These are phyloP conservation scores for Silybum marianum DNA, from an alignment of 129 eudicot species.

Conservation along the genomic window DNA sequence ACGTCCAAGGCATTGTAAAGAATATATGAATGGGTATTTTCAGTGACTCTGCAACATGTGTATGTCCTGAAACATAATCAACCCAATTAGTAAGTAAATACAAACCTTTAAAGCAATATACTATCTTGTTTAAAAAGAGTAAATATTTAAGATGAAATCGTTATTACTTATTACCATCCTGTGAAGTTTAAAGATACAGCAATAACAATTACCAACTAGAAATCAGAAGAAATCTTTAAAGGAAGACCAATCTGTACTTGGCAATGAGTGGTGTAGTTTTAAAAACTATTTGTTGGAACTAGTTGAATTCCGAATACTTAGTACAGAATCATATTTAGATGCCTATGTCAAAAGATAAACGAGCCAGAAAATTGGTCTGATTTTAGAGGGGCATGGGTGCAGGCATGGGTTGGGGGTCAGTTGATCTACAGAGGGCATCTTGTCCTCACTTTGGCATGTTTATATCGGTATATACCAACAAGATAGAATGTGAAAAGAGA, in stretches of 20 bases:
- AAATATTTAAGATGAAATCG: constrained; percentile 1
- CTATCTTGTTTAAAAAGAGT: neutral
- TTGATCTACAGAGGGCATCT: neutral
- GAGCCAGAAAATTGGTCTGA: neutral
- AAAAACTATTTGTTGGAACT: neutral
- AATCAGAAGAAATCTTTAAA: neutral
- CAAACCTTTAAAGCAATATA: neutral
- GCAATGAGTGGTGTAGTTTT: neutral
- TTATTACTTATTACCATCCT: neutral
- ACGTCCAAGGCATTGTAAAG: constrained; percentile 99
- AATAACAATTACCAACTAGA: neutral
- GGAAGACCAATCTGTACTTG: neutral
- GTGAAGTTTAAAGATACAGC: neutral
- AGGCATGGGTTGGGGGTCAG: neutral
- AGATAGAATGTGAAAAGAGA: neutral
- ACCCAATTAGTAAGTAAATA: constrained; percentile 7
- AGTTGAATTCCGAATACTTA: neutral
- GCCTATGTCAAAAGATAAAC: neutral
- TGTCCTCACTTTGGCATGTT: neutral
- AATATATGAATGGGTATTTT: constrained; percentile 94
- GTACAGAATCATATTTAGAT: neutral
- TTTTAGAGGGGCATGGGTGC: neutral
- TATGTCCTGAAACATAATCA: constrained; percentile 67
- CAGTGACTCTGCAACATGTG: constrained; percentile 97
- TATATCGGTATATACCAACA: no score